These are phyloP conservation scores for Vitis hybrid DNA, from an alignment of 177 flowering plant species.

Conservation along the genomic window DNA sequence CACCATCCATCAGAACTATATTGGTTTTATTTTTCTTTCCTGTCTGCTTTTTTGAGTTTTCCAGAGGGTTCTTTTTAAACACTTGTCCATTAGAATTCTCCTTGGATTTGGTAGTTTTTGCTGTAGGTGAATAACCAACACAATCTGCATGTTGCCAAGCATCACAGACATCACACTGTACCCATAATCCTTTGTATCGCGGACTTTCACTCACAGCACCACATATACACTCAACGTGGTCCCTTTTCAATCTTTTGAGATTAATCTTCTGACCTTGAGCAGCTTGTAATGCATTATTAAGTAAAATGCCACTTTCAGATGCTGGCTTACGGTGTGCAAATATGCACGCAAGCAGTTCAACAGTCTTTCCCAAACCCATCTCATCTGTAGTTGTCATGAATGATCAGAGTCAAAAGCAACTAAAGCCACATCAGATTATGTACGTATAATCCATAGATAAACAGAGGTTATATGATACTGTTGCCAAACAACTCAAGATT, in stretches of 20 bases:
- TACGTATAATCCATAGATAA: background rate
- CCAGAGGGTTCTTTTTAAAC: background rate
- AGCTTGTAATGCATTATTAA: constrained; percentile 19
- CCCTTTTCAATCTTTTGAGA: constrained; percentile 70
- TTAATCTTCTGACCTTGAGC: constrained; percentile 27
- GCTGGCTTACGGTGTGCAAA: constrained; percentile 61
- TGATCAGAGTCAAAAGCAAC: background rate
- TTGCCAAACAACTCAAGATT: too few species aligned
- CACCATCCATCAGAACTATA: constrained; percentile 52
- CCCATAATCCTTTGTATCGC: constrained; percentile 84
- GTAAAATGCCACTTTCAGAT: constrained; percentile 27
- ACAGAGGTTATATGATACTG: background rate
- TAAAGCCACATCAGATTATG: constrained; percentile 1
- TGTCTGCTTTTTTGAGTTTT: constrained; percentile 5
- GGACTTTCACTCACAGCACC: constrained; percentile 81
- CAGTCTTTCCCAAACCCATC: constrained; percentile 97
- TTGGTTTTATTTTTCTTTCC: constrained; percentile 32
- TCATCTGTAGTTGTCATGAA: constrained; percentile 61
- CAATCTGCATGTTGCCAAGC: constrained; percentile 99
- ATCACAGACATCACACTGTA: constrained; percentile 96
- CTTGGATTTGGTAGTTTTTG: constrained; percentile 29
- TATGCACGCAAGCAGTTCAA: constrained; percentile 91
- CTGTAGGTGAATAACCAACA: constrained; percentile 68
- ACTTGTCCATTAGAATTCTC: constrained; percentile 18
- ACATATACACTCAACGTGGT: constrained; percentile 91